Evolutionary conservation across 768 basidiomycete genomes (phyloP).

Genomic region (Lepiota brunneoincarnata): DNA sequence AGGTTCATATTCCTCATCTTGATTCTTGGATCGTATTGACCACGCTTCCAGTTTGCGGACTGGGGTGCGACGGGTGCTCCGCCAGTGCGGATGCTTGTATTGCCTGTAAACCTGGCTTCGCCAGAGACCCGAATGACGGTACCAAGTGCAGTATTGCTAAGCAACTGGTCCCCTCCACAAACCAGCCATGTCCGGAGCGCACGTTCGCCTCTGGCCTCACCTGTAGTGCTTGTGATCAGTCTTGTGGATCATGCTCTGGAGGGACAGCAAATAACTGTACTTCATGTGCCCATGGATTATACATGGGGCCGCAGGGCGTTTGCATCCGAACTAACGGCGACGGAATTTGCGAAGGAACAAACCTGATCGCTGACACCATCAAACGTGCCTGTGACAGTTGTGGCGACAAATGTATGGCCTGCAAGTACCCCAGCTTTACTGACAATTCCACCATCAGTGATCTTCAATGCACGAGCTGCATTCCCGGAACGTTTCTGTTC

Average conservation of each 20-base stretch:
- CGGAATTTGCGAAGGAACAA: conserved; percentile 70
- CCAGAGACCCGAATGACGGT: conserved; percentile 56
- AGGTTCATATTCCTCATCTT: conserved; percentile 42
- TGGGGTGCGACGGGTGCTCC: conserved; percentile 72
- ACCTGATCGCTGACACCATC: conserved; percentile 71
- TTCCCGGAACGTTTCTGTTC: conserved; percentile 74
- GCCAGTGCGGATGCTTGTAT: conserved; percentile 66
- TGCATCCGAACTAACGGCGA: conserved; percentile 65
- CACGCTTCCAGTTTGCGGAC: conserved; percentile 60
- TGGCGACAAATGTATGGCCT: conserved; percentile 73
- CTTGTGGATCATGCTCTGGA: conserved; percentile 69
- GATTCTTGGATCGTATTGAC: conserved; percentile 25
- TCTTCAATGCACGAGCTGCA: conserved; percentile 72
- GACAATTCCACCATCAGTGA: conserved; percentile 60
- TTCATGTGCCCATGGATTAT: conserved; percentile 59
- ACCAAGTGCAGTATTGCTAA: conserved; percentile 61
- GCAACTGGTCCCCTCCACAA: conserved; percentile 46
- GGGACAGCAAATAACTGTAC: conserved; percentile 65
- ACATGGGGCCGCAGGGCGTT: conserved; percentile 54
- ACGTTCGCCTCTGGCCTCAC: conserved; percentile 52
- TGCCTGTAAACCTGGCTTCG: conserved; percentile 66
- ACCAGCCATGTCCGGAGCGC: conserved; percentile 60
- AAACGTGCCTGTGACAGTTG: conserved; percentile 82
- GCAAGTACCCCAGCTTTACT: conserved; percentile 69
- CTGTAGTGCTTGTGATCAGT: conserved; percentile 58